Evolutionary conservation across 352 stramenopile genomes (phyloP), one percentile per base, ranked within the genome.

Genomic region (Lagenidium giganteum): DNA sequence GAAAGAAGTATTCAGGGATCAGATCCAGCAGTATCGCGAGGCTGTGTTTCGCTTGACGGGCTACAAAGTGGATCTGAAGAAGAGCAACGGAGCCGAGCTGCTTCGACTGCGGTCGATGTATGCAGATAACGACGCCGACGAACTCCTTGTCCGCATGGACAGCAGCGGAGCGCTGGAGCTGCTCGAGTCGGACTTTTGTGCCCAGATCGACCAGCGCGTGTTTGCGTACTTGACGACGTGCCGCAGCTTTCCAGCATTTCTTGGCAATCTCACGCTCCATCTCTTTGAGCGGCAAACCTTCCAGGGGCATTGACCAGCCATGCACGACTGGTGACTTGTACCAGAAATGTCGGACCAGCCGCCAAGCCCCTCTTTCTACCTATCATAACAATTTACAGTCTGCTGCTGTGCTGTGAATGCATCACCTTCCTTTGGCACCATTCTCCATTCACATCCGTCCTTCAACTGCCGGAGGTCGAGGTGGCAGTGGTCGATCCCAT

Each of bases 201-300:
- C 59, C 17, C 60, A 57, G 39, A 68, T 89, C 34, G 67, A 75
- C 32, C 47, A 64, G 42, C 54, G 72, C 25, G 49, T 68, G 31
- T 61, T 83, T 22, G 54, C 52, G 25, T 80, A 84, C 46, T 51
- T 86, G 18, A 67, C 53, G n/a, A 85, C 64, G 27, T 93, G 76
- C 54, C 74, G 87, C 24, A 92, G 81, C 4, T 83, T 93, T 37
- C 83, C 83, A 17, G 80, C 81, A n/a, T 94, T 94, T 58, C 46
- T 94, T 42, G 71, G 72, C 32, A 85, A 61, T 14, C 57, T 94
- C 21, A 89, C 81, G 31, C 60, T 93, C 26, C 61, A 86, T 50
- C 54, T 93, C 11, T 94, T 94, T 45, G 80, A 90, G 54, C 85
- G 86, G 47, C 71, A 88, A 48, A 94, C 83, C 2, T 90, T 90